Conservation (phyloP, 768 basidiomycete species). For the Russula vinacea region DNA sequence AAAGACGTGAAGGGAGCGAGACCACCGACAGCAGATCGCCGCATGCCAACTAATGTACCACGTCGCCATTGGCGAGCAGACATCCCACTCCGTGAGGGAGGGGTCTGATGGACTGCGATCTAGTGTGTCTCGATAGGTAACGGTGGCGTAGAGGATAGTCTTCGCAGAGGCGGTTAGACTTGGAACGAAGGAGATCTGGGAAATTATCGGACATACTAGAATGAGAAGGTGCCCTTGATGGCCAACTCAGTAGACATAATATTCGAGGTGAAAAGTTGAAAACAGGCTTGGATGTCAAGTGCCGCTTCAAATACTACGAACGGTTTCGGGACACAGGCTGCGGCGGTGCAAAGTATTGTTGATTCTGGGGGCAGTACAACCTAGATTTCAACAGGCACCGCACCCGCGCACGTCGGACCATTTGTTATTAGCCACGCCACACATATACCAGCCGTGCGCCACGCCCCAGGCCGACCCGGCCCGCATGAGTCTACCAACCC, state of each 20-base stretch:
- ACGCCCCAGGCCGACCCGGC: too few species aligned
- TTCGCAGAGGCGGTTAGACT: not conserved
- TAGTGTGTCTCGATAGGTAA: conserved; percentile 4
- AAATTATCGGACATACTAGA: conserved; percentile 7
- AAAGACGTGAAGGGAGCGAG: conserved; percentile 18
- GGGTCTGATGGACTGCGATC: not conserved
- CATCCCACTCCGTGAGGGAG: conserved; percentile 13
- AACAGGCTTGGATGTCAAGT: not conserved
- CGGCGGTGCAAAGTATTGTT: too few species aligned
- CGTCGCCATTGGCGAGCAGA: conserved; percentile 21
- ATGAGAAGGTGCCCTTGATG: conserved; percentile 12
- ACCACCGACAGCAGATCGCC: conserved; percentile 17
- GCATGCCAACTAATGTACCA: conserved; percentile 26
- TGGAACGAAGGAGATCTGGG: not conserved
- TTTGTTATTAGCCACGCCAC: too few species aligned
- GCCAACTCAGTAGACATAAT: not conserved
- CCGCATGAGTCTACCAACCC: too few species aligned
- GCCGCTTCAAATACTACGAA: too few species aligned
- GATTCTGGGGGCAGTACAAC: too few species aligned
- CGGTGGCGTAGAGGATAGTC: conserved; percentile 8
- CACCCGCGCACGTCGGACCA: too few species aligned
- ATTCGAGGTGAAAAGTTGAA: not conserved
- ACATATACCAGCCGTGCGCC: too few species aligned
- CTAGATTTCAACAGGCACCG: too few species aligned
- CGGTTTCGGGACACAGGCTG: too few species aligned